These are phyloP conservation scores for Vitellaria paradoxa DNA, from an alignment of 179 eudicot genomes.

Conservation along the genomic window DNA sequence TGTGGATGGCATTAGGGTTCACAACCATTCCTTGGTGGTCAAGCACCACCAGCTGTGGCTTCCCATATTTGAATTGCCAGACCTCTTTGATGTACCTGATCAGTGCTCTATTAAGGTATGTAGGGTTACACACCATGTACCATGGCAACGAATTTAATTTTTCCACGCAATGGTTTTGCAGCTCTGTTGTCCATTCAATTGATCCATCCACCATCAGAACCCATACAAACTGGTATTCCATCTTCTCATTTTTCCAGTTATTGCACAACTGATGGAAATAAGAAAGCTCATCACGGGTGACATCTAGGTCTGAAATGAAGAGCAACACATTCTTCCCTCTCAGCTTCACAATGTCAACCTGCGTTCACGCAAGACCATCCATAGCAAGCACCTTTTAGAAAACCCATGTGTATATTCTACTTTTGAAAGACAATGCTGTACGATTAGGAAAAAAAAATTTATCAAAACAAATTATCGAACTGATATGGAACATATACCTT, in stretches of 20 bases:
- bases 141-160: constrained; percentile 61
- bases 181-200: constrained; percentile 44
- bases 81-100: constrained; percentile 56
- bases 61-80: constrained; percentile 17
- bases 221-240: constrained; percentile 66
- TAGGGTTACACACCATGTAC: constrained; percentile 55
- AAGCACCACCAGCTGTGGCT: constrained; percentile 49
- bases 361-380: constrained; percentile 9
- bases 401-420: too few relatives aligned
- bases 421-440: too few relatives aligned
- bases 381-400: too few relatives aligned
- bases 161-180: constrained; percentile 34
- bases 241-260: constrained; percentile 23
- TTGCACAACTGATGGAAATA: constrained; percentile 41
- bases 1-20: constrained; percentile 51
- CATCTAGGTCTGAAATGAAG: constrained; percentile 58
- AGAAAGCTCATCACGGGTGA: constrained; percentile 42
- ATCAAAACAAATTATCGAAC: too few relatives aligned
- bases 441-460: too few relatives aligned
- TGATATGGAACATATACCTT: too few relatives aligned
- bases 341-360: constrained; percentile 61
- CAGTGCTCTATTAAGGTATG: constrained; percentile 49
- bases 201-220: constrained; percentile 52
- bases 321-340: constrained; percentile 55
- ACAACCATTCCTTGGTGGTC: constrained; percentile 71